A percentile compares a stretch with the other conserved stretches of the same genome.
phyloP scores from a whole-genome alignment of 352 stramenopile genomes.

The Lagenidium giganteum region DNA sequence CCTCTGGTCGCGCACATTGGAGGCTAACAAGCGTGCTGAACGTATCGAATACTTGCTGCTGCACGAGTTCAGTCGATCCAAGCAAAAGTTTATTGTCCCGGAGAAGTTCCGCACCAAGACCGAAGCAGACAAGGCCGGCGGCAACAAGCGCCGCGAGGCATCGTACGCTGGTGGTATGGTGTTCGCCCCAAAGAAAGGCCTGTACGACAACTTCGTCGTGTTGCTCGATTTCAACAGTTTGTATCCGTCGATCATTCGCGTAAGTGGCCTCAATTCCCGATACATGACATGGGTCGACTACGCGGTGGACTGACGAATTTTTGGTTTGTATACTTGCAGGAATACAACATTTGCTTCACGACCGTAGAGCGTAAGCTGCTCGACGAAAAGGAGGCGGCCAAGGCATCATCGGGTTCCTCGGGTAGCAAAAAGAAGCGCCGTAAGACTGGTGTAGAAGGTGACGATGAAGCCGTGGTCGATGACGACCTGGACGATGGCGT shows the following conservation, averaged over 20 bases:
- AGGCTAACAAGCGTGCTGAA: conserved; percentile 96
- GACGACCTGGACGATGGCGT: conserved; percentile 48
- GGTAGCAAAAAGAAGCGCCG: conserved; percentile 36
- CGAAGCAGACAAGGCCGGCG: conserved; percentile 50
- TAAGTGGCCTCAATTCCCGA: conserved; percentile 16
- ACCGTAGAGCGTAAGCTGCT: conserved; percentile 91
- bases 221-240: conserved; percentile 99
- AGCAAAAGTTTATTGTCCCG: conserved; percentile 98
- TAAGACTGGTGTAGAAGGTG: conserved; percentile 58
- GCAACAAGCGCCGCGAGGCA: conserved; percentile 57
- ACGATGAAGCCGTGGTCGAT: conserved; percentile 78
- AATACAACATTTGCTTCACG: conserved; percentile 99
- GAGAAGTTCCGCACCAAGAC: conserved; percentile 88
- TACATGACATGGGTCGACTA: not conserved
- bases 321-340: conserved; percentile 53
- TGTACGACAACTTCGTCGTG: conserved; percentile 99
- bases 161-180: conserved; percentile 99
- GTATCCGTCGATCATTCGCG: conserved; percentile 98
- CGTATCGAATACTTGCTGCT: conserved; percentile 99
- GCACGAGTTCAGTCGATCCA: conserved; percentile 95
- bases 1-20: conserved; percentile 95
- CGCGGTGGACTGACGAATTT: not conserved
- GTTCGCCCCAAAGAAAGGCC: conserved; percentile 98
- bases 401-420: conserved; percentile 13
- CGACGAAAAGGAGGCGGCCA: conserved; percentile 31